Conservation (phyloP, 2,329 filamentous ascomycete genomes). For the Sporothrix sp. region DNA sequence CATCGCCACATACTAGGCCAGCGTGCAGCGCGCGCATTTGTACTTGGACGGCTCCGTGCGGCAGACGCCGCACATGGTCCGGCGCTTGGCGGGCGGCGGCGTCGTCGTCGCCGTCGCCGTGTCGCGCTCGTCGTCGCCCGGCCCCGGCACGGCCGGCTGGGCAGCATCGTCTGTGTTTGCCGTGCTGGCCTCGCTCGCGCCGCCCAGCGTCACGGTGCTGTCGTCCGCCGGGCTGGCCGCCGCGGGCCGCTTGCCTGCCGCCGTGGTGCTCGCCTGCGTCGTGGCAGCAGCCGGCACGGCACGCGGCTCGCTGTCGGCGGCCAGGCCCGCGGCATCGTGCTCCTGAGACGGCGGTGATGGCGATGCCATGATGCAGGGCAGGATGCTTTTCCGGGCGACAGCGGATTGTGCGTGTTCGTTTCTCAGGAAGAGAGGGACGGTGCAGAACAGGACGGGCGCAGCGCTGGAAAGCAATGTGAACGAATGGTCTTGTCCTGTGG, state of each 20-base stretch:
- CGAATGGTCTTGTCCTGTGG: too few species aligned
- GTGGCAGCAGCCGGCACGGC: neutral
- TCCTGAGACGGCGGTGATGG: neutral
- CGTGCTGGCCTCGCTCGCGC: neutral
- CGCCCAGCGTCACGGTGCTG: neutral
- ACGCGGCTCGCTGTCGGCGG: neutral
- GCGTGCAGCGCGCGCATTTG: conserved; percentile 50
- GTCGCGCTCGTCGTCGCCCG: too few species aligned
- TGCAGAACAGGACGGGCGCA: too few species aligned
- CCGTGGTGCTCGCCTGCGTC: neutral
- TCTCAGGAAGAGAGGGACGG: neutral
- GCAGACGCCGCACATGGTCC: conserved; percentile 44
- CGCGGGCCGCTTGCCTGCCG: neutral
- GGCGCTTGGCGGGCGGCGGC: conserved; percentile 14
- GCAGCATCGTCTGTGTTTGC: neutral
- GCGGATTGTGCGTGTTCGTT: neutral
- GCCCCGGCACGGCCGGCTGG: neutral
- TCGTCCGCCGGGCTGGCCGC: neutral
- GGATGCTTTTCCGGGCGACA: neutral
- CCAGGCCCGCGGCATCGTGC: neutral
- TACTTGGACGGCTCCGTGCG: conserved; percentile 44
- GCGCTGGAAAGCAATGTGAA: too few species aligned
- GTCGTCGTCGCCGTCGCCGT: conserved; percentile 6
- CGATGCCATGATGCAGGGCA: neutral
- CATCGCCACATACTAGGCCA: conserved; percentile 43